Percentiles rank a stretch among this genome's conserved stretches.
phyloP scores from a whole-genome alignment of 2,329 filamentous ascomycete species.

The Sporothrix humicola region DNA sequence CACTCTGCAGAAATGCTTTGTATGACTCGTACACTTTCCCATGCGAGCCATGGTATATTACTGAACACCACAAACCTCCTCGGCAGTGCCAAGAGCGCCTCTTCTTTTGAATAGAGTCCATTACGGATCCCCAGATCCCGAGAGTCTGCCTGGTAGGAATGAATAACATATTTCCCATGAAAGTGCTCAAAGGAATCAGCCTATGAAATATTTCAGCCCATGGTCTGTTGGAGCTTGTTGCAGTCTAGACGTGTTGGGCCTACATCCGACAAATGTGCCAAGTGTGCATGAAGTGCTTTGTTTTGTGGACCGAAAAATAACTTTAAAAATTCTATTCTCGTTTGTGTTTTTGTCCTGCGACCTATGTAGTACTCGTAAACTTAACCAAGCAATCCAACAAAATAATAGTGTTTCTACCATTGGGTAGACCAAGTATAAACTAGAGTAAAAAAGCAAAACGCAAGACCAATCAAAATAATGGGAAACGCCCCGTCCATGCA shows the following conservation, averaged over 20 bases:
- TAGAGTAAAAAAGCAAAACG: slow-evolving; percentile 2
- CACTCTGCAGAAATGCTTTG: not conserved
- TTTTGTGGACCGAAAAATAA: not conserved
- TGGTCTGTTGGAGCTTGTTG: not conserved
- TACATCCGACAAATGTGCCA: not conserved
- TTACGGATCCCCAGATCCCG: not conserved
- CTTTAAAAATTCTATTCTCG: slow-evolving; percentile 5
- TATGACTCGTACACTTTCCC: not conserved
- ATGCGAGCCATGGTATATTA: no score
- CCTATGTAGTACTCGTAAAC: slow-evolving; percentile 24
- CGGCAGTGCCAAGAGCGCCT: not conserved
- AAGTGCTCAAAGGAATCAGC: not conserved
- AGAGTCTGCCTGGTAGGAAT: not conserved
- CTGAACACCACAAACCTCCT: not conserved
- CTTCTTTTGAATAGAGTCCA: not conserved
- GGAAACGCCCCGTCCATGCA: slow-evolving; percentile 36
- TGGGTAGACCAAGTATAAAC: not conserved
- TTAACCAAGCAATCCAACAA: not conserved
- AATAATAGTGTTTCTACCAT: not conserved
- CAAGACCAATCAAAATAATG: slow-evolving; percentile 9
- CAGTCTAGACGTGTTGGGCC: not conserved
- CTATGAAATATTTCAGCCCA: not conserved
- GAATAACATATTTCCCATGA: not conserved
- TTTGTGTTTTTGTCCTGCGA: slow-evolving; percentile 17
- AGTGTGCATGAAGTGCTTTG: not conserved